Evolutionary conservation across 805 yeast species (phyloP).

Genomic region (Monosporozyma unispora): DNA sequence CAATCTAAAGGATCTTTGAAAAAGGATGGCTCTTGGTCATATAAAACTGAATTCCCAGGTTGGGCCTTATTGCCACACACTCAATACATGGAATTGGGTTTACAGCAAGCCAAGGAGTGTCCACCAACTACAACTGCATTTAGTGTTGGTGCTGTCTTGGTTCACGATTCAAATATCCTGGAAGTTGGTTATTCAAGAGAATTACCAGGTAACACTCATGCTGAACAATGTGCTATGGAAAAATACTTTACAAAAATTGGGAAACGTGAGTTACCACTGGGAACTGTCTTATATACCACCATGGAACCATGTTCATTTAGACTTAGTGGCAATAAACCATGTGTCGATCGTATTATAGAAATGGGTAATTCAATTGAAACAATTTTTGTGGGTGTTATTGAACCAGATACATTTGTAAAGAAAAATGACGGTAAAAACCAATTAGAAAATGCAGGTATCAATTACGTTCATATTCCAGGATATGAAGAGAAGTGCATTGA

Average conservation of each 20-base stretch:
- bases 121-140: constrained; percentile 78
- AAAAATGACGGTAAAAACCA: constrained; percentile 55
- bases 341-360: constrained; percentile 67
- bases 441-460: constrained; percentile 51
- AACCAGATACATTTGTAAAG: constrained; percentile 82
- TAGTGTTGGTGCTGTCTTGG: constrained; percentile 88
- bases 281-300: constrained; percentile 80
- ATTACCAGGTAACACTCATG: constrained; percentile 90
- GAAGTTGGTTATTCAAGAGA: constrained; percentile 86
- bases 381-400: constrained; percentile 85
- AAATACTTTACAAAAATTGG: constrained; percentile 45
- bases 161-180: constrained; percentile 51
- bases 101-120: constrained; percentile 71
- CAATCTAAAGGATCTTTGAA: constrained; percentile 38
- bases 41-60: constrained; percentile 64
- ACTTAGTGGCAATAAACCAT: constrained; percentile 82
- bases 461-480: constrained; percentile 73
- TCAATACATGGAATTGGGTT: constrained; percentile 63
- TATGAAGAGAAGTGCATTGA: constrained; percentile 52
- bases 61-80: constrained; percentile 60
- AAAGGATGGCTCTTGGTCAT: constrained; percentile 48
- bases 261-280: constrained; percentile 46
- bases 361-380: constrained; percentile 44
- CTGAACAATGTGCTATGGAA: constrained; percentile 88
- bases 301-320: constrained; percentile 96